Conservation (phyloP, 1,139 yeast species). For the Eremothecium gossypii region DNA sequence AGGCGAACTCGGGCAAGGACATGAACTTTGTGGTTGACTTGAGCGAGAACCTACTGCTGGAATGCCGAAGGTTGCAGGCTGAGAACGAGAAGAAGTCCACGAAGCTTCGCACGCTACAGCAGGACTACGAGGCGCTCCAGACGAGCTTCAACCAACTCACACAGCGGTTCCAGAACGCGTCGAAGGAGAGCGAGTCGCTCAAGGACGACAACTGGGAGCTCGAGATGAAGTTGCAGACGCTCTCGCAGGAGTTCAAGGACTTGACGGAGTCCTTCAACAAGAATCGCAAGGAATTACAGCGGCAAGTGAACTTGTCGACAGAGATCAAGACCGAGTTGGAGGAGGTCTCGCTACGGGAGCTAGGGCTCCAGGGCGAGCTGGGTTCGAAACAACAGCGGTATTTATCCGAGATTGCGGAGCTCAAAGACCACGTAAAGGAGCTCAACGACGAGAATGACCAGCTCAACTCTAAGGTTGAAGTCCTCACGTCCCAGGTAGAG, state of each 20-base stretch:
- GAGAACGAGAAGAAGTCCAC: constrained; percentile 49
- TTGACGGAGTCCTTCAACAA: constrained; percentile 31
- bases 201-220: constrained; percentile 77
- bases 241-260: constrained; percentile 38
- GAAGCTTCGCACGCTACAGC: constrained; percentile 36
- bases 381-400: constrained; percentile 32
- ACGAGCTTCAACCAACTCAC: constrained; percentile 32
- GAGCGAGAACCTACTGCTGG: constrained; percentile 67
- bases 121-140: constrained; percentile 37
- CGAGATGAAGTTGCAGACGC: constrained; percentile 46
- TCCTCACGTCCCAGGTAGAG: constrained; percentile 5
- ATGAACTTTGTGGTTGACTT: constrained; percentile 75
- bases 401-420: constrained; percentile 37
- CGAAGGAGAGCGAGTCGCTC: constrained; percentile 39
- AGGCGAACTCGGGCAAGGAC: constrained; percentile 38
- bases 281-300: constrained; percentile 29
- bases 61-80: constrained; percentile 69
- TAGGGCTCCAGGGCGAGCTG: constrained; percentile 34
- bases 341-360: constrained; percentile 36
- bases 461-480: constrained; percentile 14
- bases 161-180: constrained; percentile 28
- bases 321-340: constrained; percentile 42
- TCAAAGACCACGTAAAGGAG: constrained; percentile 43
- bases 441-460: constrained; percentile 54
- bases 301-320: constrained; percentile 22